Base-by-base conservation (phyloP, 768 basidiomycete species). In the Amanita pallidorosea region DNA sequence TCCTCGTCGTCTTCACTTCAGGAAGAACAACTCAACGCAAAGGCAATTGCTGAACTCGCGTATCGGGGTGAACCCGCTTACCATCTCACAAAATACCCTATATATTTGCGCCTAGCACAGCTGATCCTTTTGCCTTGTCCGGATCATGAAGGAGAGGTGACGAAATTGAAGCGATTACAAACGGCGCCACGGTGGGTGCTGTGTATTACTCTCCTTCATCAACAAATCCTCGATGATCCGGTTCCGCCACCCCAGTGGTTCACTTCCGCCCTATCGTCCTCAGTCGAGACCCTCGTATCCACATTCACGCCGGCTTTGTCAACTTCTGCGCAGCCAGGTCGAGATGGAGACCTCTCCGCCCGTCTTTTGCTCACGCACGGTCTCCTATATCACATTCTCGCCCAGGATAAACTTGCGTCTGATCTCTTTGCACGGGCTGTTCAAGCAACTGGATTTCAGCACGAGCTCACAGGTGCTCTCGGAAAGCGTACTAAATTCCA, bases 401-500 rank as follows among this genome's bases (percentile, higher is more conserved):
- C 72, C 12, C 80, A 85, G 59, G 90, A 96, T 65, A 87, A 81
- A 62, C 61, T 69, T 1, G 92, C 96, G 5, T 80, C 83, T 9
- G 82, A 84, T 40, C 70, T 71, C 49, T 97, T 97, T 58, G 72
- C 91, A 34, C 71, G 72, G 13, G 91, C 94, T 0, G 87, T 90
- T 0, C 74, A 75, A 45, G 77, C 81, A 31, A 87, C 84, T 13
- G 85, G 83, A 3, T 65, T 99, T 56, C 78, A 86, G 64, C 98
- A 90, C 63, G 88, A 92, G 65, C 72, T 98, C 47, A 94, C 90
- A 0, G 96, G 96, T 7, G 89, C 92, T 8, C 72, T 94, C 47
- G 96, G 96, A 36, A 91, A 85, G 66, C 78, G 90, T 54, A 99
- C 96, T 9, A 95, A 91, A 64, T 99, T 88, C 65, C 96, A 99